Conservation (phyloP, 768 basidiomycete species). For the Thelephora ganbajun region DNA sequence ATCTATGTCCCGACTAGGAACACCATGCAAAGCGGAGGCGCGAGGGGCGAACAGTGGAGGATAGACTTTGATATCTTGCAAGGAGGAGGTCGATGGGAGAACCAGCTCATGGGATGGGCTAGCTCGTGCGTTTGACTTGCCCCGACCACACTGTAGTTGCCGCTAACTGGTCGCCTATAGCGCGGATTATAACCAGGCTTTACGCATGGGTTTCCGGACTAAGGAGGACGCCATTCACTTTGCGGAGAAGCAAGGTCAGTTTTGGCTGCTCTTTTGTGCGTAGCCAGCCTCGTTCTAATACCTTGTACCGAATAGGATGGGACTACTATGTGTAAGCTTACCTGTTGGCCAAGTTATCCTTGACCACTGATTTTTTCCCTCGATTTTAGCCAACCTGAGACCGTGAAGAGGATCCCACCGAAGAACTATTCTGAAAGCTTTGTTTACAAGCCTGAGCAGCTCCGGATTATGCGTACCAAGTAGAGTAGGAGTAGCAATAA, state of each 20-base stretch:
- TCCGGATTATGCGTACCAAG: slow-evolving; percentile 84
- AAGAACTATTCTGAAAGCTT: slow-evolving; percentile 92
- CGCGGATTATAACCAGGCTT: slow-evolving; percentile 94
- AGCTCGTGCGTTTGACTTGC: slow-evolving; percentile 56
- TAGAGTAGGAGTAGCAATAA: slow-evolving; percentile 28
- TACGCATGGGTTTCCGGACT: slow-evolving; percentile 65
- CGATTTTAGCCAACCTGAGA: slow-evolving; percentile 31
- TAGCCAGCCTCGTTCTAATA: slow-evolving; percentile 1
- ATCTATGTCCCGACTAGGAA: slow-evolving; percentile 89
- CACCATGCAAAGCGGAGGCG: slow-evolving; percentile 88
- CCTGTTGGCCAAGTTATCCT: background rate
- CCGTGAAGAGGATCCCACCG: slow-evolving; percentile 58
- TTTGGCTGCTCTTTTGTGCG: background rate
- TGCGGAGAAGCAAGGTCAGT: slow-evolving; percentile 87
- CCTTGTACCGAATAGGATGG: slow-evolving; percentile 49
- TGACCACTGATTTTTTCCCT: background rate
- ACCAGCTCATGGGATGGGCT: slow-evolving; percentile 94
- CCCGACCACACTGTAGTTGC: background rate
- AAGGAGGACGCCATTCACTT: slow-evolving; percentile 91
- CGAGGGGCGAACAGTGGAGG: slow-evolving; percentile 80
- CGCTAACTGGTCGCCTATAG: slow-evolving; percentile 23
- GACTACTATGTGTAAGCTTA: slow-evolving; percentile 65
- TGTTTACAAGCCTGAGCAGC: slow-evolving; percentile 63
- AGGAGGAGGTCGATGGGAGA: slow-evolving; percentile 92
- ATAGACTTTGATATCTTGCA: slow-evolving; percentile 90